Evolutionary conservation across 106 monocot species (phyloP).

Genomic region (Acanthochlamys bracteata): DNA sequence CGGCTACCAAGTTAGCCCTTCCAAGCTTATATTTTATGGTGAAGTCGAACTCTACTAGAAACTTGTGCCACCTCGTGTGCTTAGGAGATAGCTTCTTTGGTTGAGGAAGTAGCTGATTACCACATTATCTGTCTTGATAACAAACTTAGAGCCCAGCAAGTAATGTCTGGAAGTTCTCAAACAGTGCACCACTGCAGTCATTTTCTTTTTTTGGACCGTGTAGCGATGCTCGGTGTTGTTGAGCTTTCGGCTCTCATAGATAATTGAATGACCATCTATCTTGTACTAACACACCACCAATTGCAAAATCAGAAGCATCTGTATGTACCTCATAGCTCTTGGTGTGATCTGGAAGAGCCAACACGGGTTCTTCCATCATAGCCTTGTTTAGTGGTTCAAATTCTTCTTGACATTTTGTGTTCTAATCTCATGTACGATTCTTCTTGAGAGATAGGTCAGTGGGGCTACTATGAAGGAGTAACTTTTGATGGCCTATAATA

Average conservation of each 20-base stretch:
- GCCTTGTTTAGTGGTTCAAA: not conserved
- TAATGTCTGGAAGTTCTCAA: conserved; percentile 4
- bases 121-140: not conserved
- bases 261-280: not conserved
- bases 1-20: too few species aligned
- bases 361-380: not conserved
- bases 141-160: not conserved
- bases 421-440: not conserved
- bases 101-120: too few species aligned
- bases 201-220: not conserved
- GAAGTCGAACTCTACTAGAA: not conserved
- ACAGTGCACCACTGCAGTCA: conserved; percentile 2
- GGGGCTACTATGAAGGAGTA: not conserved
- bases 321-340: not conserved
- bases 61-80: too few species aligned
- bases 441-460: conserved; percentile 6
- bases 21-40: too few species aligned
- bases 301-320: not conserved
- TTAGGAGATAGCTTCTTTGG: too few species aligned
- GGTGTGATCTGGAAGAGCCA: not conserved
- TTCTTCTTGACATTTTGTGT: not conserved
- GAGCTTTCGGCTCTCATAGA: not conserved
- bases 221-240: conserved; percentile 3
- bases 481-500: not conserved
- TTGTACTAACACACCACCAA: not conserved